Evolutionary conservation across 2,329 filamentous ascomycete genomes (phyloP).

Genomic region (Colletotrichum spinosum): DNA sequence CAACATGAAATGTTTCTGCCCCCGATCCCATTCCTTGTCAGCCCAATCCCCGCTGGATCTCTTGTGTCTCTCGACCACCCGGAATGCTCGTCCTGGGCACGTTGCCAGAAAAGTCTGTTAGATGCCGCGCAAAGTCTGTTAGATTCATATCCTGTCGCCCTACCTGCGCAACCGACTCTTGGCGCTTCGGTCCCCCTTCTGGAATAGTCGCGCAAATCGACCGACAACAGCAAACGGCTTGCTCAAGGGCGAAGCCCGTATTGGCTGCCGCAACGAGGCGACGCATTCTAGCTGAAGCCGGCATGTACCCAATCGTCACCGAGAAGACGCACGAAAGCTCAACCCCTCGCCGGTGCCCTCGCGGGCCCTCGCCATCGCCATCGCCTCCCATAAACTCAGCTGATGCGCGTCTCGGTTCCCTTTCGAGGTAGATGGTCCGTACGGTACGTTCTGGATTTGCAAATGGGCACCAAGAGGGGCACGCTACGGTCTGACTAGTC

Average conservation of each 20-base stretch:
- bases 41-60: conserved; percentile 20
- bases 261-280: neutral
- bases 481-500: neutral
- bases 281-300: conserved; percentile 20
- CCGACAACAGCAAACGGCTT: too few species aligned
- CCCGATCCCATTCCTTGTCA: conserved; percentile 14
- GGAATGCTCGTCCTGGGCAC: conserved; percentile 31
- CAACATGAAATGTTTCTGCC: conserved; percentile 19
- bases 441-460: neutral
- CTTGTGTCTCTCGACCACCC: conserved; percentile 23
- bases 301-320: conserved; percentile 3
- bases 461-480: too few species aligned
- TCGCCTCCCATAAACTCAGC: too few species aligned
- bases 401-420: conserved; percentile 2
- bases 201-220: conserved; percentile 16
- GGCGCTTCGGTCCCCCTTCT: conserved; percentile 29
- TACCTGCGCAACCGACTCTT: conserved; percentile 20
- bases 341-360: neutral
- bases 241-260: neutral
- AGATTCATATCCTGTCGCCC: conserved; percentile 1
- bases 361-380: too few species aligned
- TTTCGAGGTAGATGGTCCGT: conserved; percentile 11
- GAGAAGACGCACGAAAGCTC: neutral
- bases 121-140: too few species aligned
- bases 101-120: conserved; percentile 24